These are phyloP conservation scores for Smittium culicis DNA, from an alignment of 371 early-diverging fungal species.

Conservation along the genomic window DNA sequence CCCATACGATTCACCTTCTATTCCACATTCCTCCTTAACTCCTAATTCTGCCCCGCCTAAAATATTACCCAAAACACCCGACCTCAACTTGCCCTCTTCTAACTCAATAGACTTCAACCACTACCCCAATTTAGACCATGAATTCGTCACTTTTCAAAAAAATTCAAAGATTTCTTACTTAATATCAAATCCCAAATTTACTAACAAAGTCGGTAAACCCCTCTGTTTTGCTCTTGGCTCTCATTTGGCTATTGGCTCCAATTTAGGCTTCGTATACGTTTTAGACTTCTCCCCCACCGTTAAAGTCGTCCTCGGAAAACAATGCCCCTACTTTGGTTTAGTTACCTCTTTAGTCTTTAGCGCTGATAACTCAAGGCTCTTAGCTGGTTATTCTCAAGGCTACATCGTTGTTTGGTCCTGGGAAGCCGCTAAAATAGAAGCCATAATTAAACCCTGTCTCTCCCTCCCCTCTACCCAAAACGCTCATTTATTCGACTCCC, in stretches of 20 bases:
- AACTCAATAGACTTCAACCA: too few species aligned
- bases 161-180: neutral
- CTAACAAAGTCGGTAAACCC: slow-evolving; percentile 1
- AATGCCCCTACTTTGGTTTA: slow-evolving; percentile 5
- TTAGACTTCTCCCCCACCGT: neutral
- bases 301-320: slow-evolving; percentile 7
- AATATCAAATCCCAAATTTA: neutral
- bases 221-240: slow-evolving; percentile 8
- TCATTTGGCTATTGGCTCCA: slow-evolving; percentile 5
- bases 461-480: slow-evolving; percentile 11
- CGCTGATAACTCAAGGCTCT: slow-evolving; percentile 16
- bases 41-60: too few species aligned
- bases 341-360: slow-evolving; percentile 16
- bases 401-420: slow-evolving; percentile 29
- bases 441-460: slow-evolving; percentile 20
- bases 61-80: too few species aligned
- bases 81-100: too few species aligned
- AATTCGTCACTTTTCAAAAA: neutral
- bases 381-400: slow-evolving; percentile 24
- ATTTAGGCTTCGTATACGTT: neutral
- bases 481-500: neutral
- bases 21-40: too few species aligned
- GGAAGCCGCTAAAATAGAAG: slow-evolving; percentile 18
- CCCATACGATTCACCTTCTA: too few species aligned
- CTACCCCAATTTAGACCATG: too few species aligned